phyloP scores from a whole-genome alignment of 2,329 filamentous ascomycete species.

The Colletotrichum neosansevieriae region DNA sequence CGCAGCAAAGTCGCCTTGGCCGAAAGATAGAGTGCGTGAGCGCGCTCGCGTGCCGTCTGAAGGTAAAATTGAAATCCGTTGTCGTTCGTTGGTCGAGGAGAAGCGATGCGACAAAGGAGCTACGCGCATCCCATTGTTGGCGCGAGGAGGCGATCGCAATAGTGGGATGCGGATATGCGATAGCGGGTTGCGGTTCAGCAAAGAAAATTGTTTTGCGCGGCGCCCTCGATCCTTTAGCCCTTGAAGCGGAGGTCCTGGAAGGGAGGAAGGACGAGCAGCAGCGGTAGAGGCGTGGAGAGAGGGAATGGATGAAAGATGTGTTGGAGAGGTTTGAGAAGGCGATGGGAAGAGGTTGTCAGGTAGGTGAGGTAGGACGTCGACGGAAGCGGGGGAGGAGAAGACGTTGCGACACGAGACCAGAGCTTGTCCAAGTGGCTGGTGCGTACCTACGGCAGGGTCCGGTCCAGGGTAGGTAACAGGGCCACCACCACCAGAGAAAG shows the following conservation, averaged over 20 bases:
- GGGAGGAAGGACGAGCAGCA: constrained; percentile 16
- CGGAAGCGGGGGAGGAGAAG: constrained; percentile 41
- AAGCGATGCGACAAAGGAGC: constrained; percentile 43
- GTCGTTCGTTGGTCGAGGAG: constrained; percentile 42
- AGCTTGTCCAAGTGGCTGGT: constrained; percentile 42
- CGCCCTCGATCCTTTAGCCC: constrained; percentile 19
- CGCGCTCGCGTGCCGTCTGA: constrained; percentile 23
- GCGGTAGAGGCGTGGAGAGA: constrained; percentile 34
- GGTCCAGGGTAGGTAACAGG: constrained; percentile 32
- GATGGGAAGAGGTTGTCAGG: constrained; percentile 37
- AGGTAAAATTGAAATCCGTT: constrained; percentile 26
- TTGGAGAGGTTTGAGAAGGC: constrained; percentile 40
- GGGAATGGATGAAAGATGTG: constrained; percentile 34
- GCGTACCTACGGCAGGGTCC: constrained; percentile 35
- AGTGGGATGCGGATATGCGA: constrained; percentile 19
- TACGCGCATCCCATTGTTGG: constrained; percentile 53
- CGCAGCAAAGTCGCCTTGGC: constrained; percentile 31
- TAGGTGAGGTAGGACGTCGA: constrained; percentile 31
- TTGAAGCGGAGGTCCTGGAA: constrained; percentile 21
- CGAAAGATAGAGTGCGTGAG: constrained; percentile 4
- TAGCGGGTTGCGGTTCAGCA: constrained; percentile 11
- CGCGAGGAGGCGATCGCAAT: constrained; percentile 32
- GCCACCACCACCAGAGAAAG: constrained; percentile 1
- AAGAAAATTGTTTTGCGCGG: constrained; percentile 14
- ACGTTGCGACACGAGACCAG: constrained; percentile 42